Evolutionary conservation across 768 basidiomycete genomes (phyloP).

Genomic region (Pleurotus ostreatus): DNA sequence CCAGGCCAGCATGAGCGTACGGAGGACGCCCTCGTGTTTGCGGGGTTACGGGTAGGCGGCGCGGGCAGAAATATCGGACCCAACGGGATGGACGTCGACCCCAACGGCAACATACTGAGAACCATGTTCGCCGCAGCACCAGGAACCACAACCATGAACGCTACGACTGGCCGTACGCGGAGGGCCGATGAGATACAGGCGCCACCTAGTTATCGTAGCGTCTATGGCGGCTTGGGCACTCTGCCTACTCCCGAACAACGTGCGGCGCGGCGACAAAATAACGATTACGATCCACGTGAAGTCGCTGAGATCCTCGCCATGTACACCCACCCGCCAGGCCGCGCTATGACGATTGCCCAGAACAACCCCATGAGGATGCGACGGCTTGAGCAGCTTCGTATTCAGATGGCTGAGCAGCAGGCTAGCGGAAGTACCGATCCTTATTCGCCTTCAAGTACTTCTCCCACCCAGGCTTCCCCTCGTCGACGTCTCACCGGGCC

Average conservation of each 20-base stretch:
- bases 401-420: background rate
- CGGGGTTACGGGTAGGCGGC: constrained; percentile 1
- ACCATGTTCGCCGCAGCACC: background rate
- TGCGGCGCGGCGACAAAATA: background rate
- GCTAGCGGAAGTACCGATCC: background rate
- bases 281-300: background rate
- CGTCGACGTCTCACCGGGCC: background rate
- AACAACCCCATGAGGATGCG: background rate
- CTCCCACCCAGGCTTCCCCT: background rate
- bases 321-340: background rate
- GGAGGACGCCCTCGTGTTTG: background rate
- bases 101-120: background rate
- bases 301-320: background rate
- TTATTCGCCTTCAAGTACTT: background rate
- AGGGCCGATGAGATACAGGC: background rate
- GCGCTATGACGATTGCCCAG: background rate
- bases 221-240: background rate
- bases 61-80: background rate
- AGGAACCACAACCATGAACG: background rate
- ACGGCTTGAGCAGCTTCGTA: background rate
- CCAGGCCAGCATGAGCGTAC: background rate
- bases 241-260: background rate
- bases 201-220: background rate
- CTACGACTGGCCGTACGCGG: background rate
- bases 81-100: background rate